Base-by-base conservation (phyloP, 1,284 basidiomycete species). In the Moesziomyces parantarcticus region DNA sequence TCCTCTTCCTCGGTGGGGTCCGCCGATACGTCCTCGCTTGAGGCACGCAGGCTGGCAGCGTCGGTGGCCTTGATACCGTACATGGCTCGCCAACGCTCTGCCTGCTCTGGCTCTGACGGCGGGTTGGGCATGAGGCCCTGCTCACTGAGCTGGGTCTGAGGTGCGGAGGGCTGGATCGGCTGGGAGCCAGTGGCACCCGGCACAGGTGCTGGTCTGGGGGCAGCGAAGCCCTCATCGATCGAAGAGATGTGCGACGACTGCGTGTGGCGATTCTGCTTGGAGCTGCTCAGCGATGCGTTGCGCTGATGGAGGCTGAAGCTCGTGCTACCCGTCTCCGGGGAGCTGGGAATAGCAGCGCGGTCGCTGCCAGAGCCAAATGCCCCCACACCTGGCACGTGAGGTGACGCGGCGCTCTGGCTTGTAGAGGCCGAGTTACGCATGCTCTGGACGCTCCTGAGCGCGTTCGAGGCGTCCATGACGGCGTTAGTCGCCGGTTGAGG, bases 1-100 rank as follows among this genome's bases (percentile, higher is more conserved):
- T 80, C 77, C 23, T 77, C 77, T 0, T 63, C 68, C 10, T 75
- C 71, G n/a, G 60, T 63, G 14, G 41, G 42, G 42, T 58, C 56
- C 8, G 46, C 42, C 13, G 54, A 34, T 3, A 58, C 57, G 34
- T 62, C 63, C 29, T 67, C 75, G 3, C 60, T 52, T 29, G 71
- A 58, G 20, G 55, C 34, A 22, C 39, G 40, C n/a, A 63, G 42
- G 40, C 66, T 74, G 11, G 50, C 62, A 50, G 62, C 46, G 41
- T 75, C 67, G 26, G 58, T 44, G 23, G 62, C 54, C 16, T 55
- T 62, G 32, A 34, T 49, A 9, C 74, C 74, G 40, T 78, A 76
- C 16, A 68, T 57, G 5, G 71, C 52, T 18, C 68, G 41, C 76
- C 76, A 78, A 42, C 44, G 56, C 29, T 66, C 59, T 0, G 72